Evolutionary conservation across 176 grass and related monocot genomes (phyloP).

Genomic region (Pharus latifolius): DNA sequence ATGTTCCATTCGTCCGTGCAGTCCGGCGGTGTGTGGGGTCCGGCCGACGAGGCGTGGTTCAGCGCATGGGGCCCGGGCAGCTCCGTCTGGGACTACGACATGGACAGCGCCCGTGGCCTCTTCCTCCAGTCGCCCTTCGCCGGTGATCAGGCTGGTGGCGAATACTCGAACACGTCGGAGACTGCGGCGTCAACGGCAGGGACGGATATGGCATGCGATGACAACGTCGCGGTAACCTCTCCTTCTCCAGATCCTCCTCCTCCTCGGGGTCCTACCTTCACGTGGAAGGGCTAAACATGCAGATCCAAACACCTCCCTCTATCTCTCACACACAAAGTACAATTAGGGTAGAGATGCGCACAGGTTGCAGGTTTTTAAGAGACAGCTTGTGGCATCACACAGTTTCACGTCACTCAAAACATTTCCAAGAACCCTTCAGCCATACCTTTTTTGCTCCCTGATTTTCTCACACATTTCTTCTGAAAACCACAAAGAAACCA

Average conservation of each 20-base stretch:
- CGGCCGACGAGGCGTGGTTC: conserved; percentile 75
- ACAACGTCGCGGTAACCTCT: conserved; percentile 25
- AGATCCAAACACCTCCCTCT: not conserved
- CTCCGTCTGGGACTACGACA: conserved; percentile 81
- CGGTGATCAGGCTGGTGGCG: conserved; percentile 14
- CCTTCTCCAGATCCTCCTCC: conserved; percentile 10
- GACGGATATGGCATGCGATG: conserved; percentile 13
- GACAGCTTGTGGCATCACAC: conserved; percentile 26
- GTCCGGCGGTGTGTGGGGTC: conserved; percentile 41
- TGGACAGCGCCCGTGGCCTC: conserved; percentile 57
- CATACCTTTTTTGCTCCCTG: not conserved
- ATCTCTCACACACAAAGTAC: not conserved
- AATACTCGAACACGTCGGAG: not conserved
- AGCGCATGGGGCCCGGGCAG: conserved; percentile 76
- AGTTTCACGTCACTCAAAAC: not conserved
- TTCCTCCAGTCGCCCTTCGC: conserved; percentile 57
- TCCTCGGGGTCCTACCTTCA: conserved; percentile 22
- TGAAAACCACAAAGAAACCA: conserved; percentile 3
- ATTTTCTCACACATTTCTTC: not conserved
- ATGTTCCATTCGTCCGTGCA: conserved; percentile 6
- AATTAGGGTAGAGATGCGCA: conserved; percentile 18
- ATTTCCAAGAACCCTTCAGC: not conserved
- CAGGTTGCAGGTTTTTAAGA: conserved; percentile 45
- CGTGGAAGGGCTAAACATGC: conserved; percentile 22
- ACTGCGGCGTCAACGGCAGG: not conserved